phyloP scores from a whole-genome alignment of 345 rosid species.

The Clarkia xantiana region DNA sequence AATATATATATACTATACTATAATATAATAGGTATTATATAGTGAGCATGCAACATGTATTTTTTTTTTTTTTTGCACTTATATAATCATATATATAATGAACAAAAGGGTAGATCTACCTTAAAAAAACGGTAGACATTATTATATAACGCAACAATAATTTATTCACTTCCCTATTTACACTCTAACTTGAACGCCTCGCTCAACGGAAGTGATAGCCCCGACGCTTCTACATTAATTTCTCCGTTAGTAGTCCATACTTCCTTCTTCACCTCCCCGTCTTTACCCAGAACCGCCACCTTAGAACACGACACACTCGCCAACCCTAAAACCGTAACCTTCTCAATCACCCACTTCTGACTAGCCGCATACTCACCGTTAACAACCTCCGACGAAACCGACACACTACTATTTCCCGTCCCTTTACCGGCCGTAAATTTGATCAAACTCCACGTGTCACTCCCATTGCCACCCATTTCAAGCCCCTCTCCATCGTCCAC shows the following conservation, averaged over 20 bases:
- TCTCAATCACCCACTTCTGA: slow-evolving; percentile 35
- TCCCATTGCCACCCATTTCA: slow-evolving; percentile 41
- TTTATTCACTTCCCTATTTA: slow-evolving; percentile 4
- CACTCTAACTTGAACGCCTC: slow-evolving; percentile 29
- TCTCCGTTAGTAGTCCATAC: background rate
- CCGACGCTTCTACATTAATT: background rate
- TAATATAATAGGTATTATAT: too few relatives aligned
- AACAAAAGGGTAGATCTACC: background rate
- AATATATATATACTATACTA: too few relatives aligned
- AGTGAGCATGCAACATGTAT: too few relatives aligned
- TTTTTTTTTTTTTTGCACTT: too few relatives aligned
- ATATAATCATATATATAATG: too few relatives aligned
- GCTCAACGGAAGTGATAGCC: slow-evolving; percentile 20
- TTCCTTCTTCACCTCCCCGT: background rate
- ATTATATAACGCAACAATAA: background rate
- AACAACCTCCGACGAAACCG: slow-evolving; percentile 27
- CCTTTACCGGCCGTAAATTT: slow-evolving; percentile 19
- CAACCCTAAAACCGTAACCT: slow-evolving; percentile 40
- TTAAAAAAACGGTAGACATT: background rate
- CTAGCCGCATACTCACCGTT: slow-evolving; percentile 37
- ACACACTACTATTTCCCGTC: slow-evolving; percentile 8
- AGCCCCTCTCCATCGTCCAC: slow-evolving; percentile 48
- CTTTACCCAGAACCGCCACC: background rate
- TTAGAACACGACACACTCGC: background rate
- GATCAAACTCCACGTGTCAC: slow-evolving; percentile 32